Evolutionary conservation across 2,329 filamentous ascomycete species (phyloP).

Genomic region (Dothidotthia symphoricarpi): DNA sequence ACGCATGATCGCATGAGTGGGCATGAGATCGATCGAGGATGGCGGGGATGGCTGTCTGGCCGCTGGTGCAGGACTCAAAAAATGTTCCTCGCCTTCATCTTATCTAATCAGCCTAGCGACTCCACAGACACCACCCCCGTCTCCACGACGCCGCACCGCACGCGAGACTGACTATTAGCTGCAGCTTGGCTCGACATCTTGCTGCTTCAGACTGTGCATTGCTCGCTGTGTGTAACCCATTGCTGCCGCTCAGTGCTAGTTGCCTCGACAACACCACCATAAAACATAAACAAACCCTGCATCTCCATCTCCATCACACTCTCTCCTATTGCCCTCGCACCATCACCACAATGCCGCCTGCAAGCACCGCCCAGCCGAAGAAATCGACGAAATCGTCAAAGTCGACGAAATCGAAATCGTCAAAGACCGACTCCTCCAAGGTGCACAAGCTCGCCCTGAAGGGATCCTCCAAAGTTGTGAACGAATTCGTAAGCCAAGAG

Average conservation of each 20-base stretch:
- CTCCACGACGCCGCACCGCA: neutral
- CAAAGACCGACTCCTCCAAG: conserved; percentile 71
- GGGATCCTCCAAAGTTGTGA: conserved; percentile 80
- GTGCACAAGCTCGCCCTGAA: conserved; percentile 92
- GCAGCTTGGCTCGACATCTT: no score
- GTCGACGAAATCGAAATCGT: conserved; percentile 35
- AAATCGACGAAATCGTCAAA: conserved; percentile 5
- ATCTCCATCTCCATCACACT: conserved; percentile 4
- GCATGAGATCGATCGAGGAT: conserved; percentile 22
- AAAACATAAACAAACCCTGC: conserved; percentile 28
- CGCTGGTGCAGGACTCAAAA: neutral
- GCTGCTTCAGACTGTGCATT: no score
- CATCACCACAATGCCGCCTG: conserved; percentile 29
- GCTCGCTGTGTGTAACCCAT: neutral
- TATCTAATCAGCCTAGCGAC: conserved; percentile 8
- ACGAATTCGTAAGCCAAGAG: conserved; percentile 76
- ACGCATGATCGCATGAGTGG: conserved; percentile 53
- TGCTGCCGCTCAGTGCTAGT: conserved; percentile 11
- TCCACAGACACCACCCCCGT: neutral
- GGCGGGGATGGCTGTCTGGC: neutral
- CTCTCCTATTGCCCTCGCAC: conserved; percentile 3
- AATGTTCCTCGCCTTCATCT: conserved; percentile 4
- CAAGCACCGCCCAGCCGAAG: conserved; percentile 23
- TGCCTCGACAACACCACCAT: conserved; percentile 32
- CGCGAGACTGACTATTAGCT: no score